phyloP scores from a whole-genome alignment of 345 rosid species.

The Boechera stricta region DNA sequence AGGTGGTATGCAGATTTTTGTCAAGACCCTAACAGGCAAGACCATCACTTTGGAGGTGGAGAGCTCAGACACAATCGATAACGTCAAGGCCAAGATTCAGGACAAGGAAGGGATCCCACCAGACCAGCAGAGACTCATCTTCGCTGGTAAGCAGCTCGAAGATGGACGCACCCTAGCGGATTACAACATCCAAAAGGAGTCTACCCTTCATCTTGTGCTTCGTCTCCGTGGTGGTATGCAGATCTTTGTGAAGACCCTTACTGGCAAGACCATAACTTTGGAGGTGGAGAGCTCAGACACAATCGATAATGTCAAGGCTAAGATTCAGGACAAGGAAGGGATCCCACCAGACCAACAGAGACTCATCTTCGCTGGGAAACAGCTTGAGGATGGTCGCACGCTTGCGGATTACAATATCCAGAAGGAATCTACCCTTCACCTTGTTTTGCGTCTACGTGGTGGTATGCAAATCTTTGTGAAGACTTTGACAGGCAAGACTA shows the following conservation, averaged over 20 bases:
- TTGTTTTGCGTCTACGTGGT: slow-evolving; percentile 36
- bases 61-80: slow-evolving; percentile 38
- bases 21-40: slow-evolving; percentile 41
- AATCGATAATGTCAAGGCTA: slow-evolving; percentile 25
- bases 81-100: slow-evolving; percentile 38
- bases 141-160: slow-evolving; percentile 42
- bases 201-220: slow-evolving; percentile 41
- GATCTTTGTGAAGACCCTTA: slow-evolving; percentile 25
- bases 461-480: slow-evolving; percentile 39
- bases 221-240: slow-evolving; percentile 49
- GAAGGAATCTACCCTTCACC: slow-evolving; percentile 33
- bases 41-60: slow-evolving; percentile 40
- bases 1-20: slow-evolving; percentile 47
- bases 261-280: slow-evolving; percentile 22
- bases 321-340: slow-evolving; percentile 40
- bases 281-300: slow-evolving; percentile 41
- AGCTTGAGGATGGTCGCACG: slow-evolving; percentile 33
- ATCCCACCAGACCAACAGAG: slow-evolving; percentile 42
- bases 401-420: slow-evolving; percentile 35
- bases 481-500: slow-evolving; percentile 33
- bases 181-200: slow-evolving; percentile 50
- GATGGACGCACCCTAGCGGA: slow-evolving; percentile 48
- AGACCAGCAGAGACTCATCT: slow-evolving; percentile 48
- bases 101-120: slow-evolving; percentile 49
- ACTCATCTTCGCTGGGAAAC: slow-evolving; percentile 41